Evolutionary conservation across 1,284 basidiomycete species (phyloP).

Genomic region (Ceratobasidium sp.): DNA sequence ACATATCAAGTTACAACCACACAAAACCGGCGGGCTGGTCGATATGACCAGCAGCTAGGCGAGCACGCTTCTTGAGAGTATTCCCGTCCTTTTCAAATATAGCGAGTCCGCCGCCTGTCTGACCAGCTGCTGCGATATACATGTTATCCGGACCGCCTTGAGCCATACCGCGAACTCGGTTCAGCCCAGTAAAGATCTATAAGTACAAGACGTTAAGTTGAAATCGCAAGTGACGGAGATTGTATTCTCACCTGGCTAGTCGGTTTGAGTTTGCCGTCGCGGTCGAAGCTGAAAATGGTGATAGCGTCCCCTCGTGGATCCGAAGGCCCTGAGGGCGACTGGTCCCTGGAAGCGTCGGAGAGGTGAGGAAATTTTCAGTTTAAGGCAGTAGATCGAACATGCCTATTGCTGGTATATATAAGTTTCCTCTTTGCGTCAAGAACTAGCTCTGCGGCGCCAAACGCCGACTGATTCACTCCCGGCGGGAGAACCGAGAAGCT

Average conservation of each 20-base stretch:
- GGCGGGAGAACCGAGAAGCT: slow-evolving; percentile 71
- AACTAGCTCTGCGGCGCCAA: slow-evolving; percentile 49
- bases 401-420: slow-evolving; percentile 47
- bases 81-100: slow-evolving; percentile 68
- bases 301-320: slow-evolving; percentile 56
- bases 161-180: slow-evolving; percentile 75
- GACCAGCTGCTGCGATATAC: slow-evolving; percentile 71
- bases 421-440: slow-evolving; percentile 27
- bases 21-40: slow-evolving; percentile 49
- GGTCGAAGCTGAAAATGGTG: slow-evolving; percentile 47
- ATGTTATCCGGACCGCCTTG: slow-evolving; percentile 68
- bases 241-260: slow-evolving; percentile 61
- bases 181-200: slow-evolving; percentile 70
- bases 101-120: slow-evolving; percentile 70
- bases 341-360: slow-evolving; percentile 57
- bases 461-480: slow-evolving; percentile 53
- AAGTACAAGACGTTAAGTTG: background rate
- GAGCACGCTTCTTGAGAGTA: slow-evolving; percentile 55
- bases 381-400: slow-evolving; percentile 62
- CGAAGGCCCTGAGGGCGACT: slow-evolving; percentile 56
- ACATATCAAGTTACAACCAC: slow-evolving; percentile 38
- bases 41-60: slow-evolving; percentile 39
- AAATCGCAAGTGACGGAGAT: background rate
- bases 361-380: slow-evolving; percentile 55
- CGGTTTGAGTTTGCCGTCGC: slow-evolving; percentile 54